Base-by-base conservation (phyloP, 805 yeast genomes). In the Kodamaea sagamina region DNA sequence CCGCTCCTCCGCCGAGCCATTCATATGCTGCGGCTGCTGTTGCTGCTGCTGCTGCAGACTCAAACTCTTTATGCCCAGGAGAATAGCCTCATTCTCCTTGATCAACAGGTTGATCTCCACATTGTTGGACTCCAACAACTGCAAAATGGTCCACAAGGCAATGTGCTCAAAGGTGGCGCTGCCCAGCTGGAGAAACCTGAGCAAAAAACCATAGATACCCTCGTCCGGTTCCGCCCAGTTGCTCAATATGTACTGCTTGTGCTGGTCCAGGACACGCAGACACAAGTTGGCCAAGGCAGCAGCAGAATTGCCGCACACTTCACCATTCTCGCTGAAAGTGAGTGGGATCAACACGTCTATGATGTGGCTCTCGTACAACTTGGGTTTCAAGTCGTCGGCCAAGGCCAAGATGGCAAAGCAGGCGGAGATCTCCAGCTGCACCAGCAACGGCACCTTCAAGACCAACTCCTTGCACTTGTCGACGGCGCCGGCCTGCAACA, bases 301-400 rank as follows among this genome's bases (percentile, higher is more conserved):
- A 11, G 98, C 99, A 2, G 96, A 86, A 65, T 93, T 93, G 44
- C 99, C 99, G 63, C 96, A 93, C 12, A 93, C 97, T 67, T 95
- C 99, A 46, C 89, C 86, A 61, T 89, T 89, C 43, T 78, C 78
- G 32, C 95, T 86, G 54, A 79, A 81, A 2, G 98, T 93, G 62
- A 93, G 77, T 26, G 99, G 99, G 46, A 93, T 83, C 50, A 93
- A 76, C 27, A 89, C 97, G 54, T 86, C 89, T 48, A 89, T 78
- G 34, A 93, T 82, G 42, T 90, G 92, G 53, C 89, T 76, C 47
- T 87, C 86, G 53, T 93, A 78, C 55, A 93, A 74, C 56, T 85
- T 85, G 40, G 84, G 78, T 67, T 92, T 93, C 53, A 95, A 78
- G 61, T 89, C 97, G 67, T 93, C 99, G 16, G 97, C 97, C 39